phyloP scores from a whole-genome alignment of 1,284 basidiomycete genomes.

The Ustilago bromivora region DNA sequence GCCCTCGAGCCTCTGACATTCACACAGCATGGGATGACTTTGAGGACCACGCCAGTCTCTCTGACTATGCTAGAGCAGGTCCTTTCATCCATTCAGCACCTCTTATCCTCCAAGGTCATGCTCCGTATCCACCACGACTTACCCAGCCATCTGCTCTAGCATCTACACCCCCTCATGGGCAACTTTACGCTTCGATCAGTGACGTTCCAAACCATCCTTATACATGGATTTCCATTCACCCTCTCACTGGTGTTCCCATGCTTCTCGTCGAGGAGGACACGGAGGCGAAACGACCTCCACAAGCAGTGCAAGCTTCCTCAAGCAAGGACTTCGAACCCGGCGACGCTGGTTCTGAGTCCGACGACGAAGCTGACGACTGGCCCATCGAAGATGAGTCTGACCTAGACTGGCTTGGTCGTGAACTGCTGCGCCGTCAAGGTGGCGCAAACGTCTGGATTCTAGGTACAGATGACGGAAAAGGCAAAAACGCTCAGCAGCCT shows the following conservation, averaged over 20 bases:
- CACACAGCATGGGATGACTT: slow-evolving; percentile 17
- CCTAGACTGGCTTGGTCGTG: slow-evolving; percentile 57
- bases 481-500: not conserved
- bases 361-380: slow-evolving; percentile 28
- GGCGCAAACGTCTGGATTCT: slow-evolving; percentile 54
- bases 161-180: not conserved
- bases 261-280: slow-evolving; percentile 17
- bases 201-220: not conserved
- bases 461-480: slow-evolving; percentile 23
- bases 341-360: not conserved
- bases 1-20: slow-evolving; percentile 4
- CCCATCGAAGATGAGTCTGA: slow-evolving; percentile 49
- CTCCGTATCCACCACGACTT: slow-evolving; percentile 6
- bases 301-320: not conserved
- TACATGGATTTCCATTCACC: slow-evolving; percentile 30
- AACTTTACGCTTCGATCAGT: not conserved
- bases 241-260: slow-evolving; percentile 35
- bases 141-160: not conserved
- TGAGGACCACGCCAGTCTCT: not conserved
- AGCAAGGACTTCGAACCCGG: not conserved
- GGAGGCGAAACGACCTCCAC: not conserved
- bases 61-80: slow-evolving; percentile 2
- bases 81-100: slow-evolving; percentile 41
- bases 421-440: slow-evolving; percentile 38
- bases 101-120: slow-evolving; percentile 15